Conservation (phyloP, 2,329 filamentous ascomycete species). For the Scedosporium apiospermum region DNA sequence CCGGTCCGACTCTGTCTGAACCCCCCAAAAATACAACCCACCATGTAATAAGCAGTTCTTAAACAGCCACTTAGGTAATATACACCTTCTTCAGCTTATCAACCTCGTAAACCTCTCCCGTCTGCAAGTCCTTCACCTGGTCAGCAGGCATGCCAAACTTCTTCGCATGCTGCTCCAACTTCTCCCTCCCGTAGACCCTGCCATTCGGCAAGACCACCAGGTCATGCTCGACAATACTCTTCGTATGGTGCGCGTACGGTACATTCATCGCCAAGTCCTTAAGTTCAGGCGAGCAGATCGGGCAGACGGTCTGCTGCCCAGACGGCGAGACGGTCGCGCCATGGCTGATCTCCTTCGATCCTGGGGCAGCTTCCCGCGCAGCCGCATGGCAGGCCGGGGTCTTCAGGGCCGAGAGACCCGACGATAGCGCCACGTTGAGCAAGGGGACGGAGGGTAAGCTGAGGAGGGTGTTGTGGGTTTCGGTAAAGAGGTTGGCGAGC, state of each 20-base stretch:
- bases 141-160: constrained; percentile 63
- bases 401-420: constrained; percentile 88
- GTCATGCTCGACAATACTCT: constrained; percentile 85
- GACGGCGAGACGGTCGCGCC: background rate
- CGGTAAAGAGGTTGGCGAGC: constrained; percentile 71
- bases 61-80: constrained; percentile 52
- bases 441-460: constrained; percentile 74
- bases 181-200: constrained; percentile 69
- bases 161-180: constrained; percentile 65
- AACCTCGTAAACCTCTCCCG: constrained; percentile 55
- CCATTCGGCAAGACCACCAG: constrained; percentile 81
- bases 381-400: constrained; percentile 74
- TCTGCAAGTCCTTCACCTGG: constrained; percentile 69
- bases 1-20: background rate
- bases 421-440: constrained; percentile 81
- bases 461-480: constrained; percentile 79
- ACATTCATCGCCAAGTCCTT: constrained; percentile 84
- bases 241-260: constrained; percentile 90
- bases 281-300: constrained; percentile 91
- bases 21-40: background rate
- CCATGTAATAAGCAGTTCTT: too few relatives aligned
- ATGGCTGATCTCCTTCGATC: constrained; percentile 9
- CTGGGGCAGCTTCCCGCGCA: constrained; percentile 7
- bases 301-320: constrained; percentile 51
- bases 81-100: constrained; percentile 75